A percentile compares a stretch with the other conserved stretches of the same genome.
Conservation (phyloP, 1,284 basidiomycete genomes). For the Apiotrichum sp. region DNA sequence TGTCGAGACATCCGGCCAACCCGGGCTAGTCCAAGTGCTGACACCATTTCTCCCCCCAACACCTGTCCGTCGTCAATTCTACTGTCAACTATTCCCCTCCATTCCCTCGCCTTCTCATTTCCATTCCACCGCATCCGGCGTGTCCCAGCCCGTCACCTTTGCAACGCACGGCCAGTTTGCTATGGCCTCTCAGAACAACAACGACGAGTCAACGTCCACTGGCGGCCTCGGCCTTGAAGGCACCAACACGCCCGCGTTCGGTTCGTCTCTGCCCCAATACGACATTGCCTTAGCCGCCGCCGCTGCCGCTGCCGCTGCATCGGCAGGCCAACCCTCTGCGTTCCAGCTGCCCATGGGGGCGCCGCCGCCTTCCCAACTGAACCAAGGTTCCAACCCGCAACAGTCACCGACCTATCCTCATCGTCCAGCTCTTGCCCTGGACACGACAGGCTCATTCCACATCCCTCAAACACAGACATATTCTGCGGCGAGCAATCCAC, state of each 20-base stretch:
- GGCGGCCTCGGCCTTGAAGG: constrained; percentile 11
- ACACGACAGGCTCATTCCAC: constrained; percentile 19
- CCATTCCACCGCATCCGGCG: too few species aligned
- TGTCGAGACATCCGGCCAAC: too few species aligned
- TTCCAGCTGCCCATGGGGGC: not conserved
- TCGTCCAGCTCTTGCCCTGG: constrained; percentile 23
- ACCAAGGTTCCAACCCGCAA: not conserved
- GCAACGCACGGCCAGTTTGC: constrained; percentile 3
- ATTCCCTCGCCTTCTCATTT: too few species aligned
- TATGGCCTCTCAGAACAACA: constrained; percentile 2
- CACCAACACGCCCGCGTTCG: constrained; percentile 1
- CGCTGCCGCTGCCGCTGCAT: not conserved
- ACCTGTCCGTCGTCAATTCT: not conserved
- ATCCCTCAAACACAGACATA: constrained; percentile 14
- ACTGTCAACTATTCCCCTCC: too few species aligned
- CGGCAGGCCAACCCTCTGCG: not conserved
- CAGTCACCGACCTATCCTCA: not conserved
- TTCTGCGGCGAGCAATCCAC: constrained; percentile 18
- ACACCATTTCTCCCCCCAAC: too few species aligned
- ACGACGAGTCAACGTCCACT: not conserved
- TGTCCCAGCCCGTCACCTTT: constrained; percentile 10
- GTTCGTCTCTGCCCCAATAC: constrained; percentile 1
- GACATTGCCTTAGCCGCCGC: not conserved
- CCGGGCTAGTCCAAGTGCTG: too few species aligned
- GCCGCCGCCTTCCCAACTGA: not conserved